Conservation (phyloP, 768 basidiomycete species). For the Psilocybe sp. region DNA sequence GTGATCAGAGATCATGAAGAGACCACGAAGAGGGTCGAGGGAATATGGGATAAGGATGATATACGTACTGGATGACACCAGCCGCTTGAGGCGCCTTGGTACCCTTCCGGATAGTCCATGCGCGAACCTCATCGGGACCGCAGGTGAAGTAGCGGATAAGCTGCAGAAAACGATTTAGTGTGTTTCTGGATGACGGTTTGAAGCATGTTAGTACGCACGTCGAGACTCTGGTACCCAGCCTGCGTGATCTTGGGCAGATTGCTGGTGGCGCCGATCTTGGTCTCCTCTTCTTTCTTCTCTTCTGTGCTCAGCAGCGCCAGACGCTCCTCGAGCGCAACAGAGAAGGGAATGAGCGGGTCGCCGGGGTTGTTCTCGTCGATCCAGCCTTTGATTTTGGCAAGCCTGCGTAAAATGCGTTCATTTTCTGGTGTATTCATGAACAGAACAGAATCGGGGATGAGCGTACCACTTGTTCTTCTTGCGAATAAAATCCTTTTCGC, state of each 20-base stretch:
- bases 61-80: slow-evolving; percentile 90
- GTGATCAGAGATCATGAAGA: neutral
- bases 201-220: slow-evolving; percentile 42
- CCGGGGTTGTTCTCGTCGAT: slow-evolving; percentile 96
- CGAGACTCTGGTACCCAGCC: slow-evolving; percentile 84
- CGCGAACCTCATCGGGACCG: slow-evolving; percentile 94
- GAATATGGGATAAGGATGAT: too few relatives aligned
- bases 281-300: slow-evolving; percentile 77
- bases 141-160: slow-evolving; percentile 97
- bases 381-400: slow-evolving; percentile 97
- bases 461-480: slow-evolving; percentile 98
- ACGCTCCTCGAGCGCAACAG: slow-evolving; percentile 92
- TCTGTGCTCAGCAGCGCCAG: slow-evolving; percentile 61
- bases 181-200: neutral
- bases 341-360: slow-evolving; percentile 94
- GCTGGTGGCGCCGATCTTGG: slow-evolving; percentile 68
- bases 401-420: slow-evolving; percentile 38
- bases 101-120: slow-evolving; percentile 94
- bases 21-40: neutral
- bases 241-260: slow-evolving; percentile 92
- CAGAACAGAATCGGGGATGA: neutral
- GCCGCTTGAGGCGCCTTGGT: slow-evolving; percentile 97
- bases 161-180: slow-evolving; percentile 31
- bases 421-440: neutral
- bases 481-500: slow-evolving; percentile 89